Evolutionary conservation across 1,284 basidiomycete species (phyloP).

Genomic region (Puccinia horiana): DNA sequence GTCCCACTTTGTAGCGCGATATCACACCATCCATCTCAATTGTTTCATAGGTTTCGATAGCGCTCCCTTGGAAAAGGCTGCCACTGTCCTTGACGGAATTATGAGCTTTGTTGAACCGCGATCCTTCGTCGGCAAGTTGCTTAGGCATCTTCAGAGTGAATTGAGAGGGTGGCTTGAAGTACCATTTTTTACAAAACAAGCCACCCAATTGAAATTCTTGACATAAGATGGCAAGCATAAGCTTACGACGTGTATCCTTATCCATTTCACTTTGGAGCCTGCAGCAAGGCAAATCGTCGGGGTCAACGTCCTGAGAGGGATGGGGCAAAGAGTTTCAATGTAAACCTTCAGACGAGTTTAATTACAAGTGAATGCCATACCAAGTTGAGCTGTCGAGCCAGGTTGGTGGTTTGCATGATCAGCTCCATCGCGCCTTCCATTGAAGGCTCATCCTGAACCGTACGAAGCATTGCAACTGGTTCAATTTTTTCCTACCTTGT

Average conservation of each 20-base stretch:
- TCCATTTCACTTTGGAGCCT: background rate
- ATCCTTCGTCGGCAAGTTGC: conserved; percentile 12
- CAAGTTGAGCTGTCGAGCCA: conserved; percentile 25
- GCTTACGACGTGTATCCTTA: conserved; percentile 25
- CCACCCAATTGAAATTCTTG: conserved; percentile 43
- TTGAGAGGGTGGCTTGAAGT: conserved; percentile 28
- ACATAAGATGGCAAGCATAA: conserved; percentile 32
- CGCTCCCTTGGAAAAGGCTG: background rate
- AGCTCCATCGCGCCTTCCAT: conserved; percentile 25
- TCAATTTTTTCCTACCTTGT: background rate
- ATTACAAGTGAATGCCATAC: conserved; percentile 5
- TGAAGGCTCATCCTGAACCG: conserved; percentile 11
- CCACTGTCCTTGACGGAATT: background rate
- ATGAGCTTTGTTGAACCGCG: background rate
- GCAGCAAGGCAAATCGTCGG: conserved; percentile 26
- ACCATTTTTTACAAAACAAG: conserved; percentile 23
- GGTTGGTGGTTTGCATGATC: conserved; percentile 13
- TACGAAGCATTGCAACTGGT: too few relatives aligned
- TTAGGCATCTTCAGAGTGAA: conserved; percentile 23
- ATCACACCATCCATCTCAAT: conserved; percentile 11
- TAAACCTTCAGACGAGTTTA: background rate
- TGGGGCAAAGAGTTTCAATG: background rate
- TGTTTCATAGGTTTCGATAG: background rate
- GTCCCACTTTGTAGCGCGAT: conserved; percentile 15
- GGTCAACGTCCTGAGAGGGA: conserved; percentile 27